Evolutionary conservation across 208 protist species (phyloP), one percentile per base, ranked within the genome.

Genomic region (Wallacemonas collosoma): DNA sequence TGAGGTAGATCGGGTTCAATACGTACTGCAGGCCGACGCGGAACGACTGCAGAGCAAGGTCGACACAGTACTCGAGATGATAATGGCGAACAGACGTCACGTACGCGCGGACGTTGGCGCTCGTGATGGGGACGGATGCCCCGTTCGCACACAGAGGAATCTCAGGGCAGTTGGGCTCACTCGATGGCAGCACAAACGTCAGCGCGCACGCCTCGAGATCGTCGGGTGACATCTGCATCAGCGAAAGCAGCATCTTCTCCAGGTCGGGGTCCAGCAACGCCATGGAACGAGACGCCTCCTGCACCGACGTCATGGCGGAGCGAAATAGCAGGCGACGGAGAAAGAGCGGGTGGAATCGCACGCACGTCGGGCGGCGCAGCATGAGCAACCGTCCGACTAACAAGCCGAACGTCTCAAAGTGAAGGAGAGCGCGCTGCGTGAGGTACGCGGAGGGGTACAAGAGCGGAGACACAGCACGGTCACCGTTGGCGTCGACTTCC

Each of bases 351-450:
- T 94, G 86, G 56, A 96, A 82, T 14, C 58, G 82, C 17, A 96
- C 72, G 4, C 79, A 68, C 11, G 81, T 75, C 0, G 83, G 81
- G 41, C 80, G 75, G n/a, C 76, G 77, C 48, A 89, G 73, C 68
- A 88, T 69, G 26, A 96, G 73, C 44, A 89, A 71, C 1, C 87
- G 88, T 1, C 85, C 89, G 2, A 93, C 70, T 5, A 94, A 75
- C 2, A 89, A 56, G 3, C 91, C 91, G 35, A 96, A 80, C 50
- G 83, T 56, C 69, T 90, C 81, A 79, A 89, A 94, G 70, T 88
- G 78, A 6, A 73, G 65, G 41, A 90, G 71, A 14, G 81, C 2
- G 63, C 39, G 11, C 76, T 79, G 53, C 85, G 85, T 61, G 15
- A 4, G n/a, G 12, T 60, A n/a, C 11, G 67, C 57, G 15, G 73